Conservation (phyloP, 2,329 filamentous ascomycete species). For the Trichoderma sp. region DNA sequence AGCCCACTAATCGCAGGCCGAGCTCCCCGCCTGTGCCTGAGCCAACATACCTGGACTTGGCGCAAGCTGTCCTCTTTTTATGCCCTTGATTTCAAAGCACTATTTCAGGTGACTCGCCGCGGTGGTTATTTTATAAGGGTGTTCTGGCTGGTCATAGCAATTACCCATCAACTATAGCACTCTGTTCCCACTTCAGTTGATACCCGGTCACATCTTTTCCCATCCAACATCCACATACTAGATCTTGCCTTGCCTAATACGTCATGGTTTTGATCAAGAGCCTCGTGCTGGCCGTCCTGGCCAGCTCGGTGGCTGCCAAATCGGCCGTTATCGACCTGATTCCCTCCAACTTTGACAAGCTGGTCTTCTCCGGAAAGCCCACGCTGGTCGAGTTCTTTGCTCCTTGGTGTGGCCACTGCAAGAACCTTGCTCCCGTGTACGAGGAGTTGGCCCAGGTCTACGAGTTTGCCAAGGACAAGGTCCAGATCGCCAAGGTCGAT, state of each 20-base stretch:
- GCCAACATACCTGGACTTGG: conserved; percentile 1
- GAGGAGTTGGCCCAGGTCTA: conserved; percentile 75
- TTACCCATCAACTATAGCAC: background rate
- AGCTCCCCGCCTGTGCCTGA: conserved; percentile 14
- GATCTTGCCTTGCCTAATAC: conserved; percentile 17
- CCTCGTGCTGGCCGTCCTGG: conserved; percentile 56
- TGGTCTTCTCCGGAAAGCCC: conserved; percentile 89
- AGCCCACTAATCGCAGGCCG: background rate
- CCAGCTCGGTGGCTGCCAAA: conserved; percentile 59
- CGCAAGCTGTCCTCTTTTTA: conserved; percentile 21
- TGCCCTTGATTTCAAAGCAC: conserved; percentile 20
- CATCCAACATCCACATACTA: background rate
- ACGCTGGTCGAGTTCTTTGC: conserved; percentile 98
- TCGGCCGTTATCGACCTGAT: conserved; percentile 88
- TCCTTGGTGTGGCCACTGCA: conserved; percentile 99
- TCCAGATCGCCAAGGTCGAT: conserved; percentile 93
- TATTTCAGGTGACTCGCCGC: background rate
- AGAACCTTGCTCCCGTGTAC: conserved; percentile 90
- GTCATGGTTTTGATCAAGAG: conserved; percentile 59
- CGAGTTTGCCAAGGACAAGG: conserved; percentile 65
- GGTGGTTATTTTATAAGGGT: background rate
- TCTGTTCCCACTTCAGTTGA: background rate
- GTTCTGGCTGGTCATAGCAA: background rate
- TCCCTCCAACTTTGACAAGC: conserved; percentile 84
- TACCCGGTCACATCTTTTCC: background rate